A percentile compares a stretch with the other conserved stretches of the same genome.
These are phyloP conservation scores for Angomonas ambiguus DNA, from an alignment of 208 protist species.

Conservation along the genomic window DNA sequence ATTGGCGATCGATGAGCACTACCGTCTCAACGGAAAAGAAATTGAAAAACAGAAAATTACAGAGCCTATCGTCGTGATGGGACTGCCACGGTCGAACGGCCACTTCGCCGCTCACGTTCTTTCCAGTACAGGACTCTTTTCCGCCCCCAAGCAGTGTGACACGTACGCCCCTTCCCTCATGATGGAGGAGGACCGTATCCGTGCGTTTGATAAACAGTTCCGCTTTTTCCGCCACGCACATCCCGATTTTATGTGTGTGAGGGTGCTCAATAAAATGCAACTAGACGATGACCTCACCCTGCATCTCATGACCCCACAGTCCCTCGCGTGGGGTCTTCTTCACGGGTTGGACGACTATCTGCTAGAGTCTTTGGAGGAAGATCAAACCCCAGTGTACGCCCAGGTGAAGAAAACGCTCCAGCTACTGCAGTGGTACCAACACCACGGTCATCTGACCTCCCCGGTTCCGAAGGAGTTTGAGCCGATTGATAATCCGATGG, in stretches of 20 bases:
- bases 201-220: slow-evolving; percentile 47
- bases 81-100: slow-evolving; percentile 82
- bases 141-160: slow-evolving; percentile 69
- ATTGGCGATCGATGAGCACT: slow-evolving; percentile 78
- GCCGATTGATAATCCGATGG: slow-evolving; percentile 76
- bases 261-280: slow-evolving; percentile 46
- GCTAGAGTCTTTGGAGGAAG: slow-evolving; percentile 81
- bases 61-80: slow-evolving; percentile 73
- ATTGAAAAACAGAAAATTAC: slow-evolving; percentile 60
- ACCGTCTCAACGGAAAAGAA: slow-evolving; percentile 62
- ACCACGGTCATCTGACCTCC: slow-evolving; percentile 78
- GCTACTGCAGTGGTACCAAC: slow-evolving; percentile 86
- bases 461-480: slow-evolving; percentile 59
- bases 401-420: slow-evolving; percentile 67
- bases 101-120: slow-evolving; percentile 86
- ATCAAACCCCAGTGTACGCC: slow-evolving; percentile 69
- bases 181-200: slow-evolving; percentile 54
- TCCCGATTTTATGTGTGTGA: slow-evolving; percentile 73
- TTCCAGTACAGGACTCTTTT: slow-evolving; percentile 74
- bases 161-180: slow-evolving; percentile 66
- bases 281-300: slow-evolving; percentile 85
- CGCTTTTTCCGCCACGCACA: slow-evolving; percentile 48
- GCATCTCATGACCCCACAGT: slow-evolving; percentile 84
- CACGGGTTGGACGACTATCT: slow-evolving; percentile 88
- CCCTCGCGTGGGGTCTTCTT: slow-evolving; percentile 82